Evolutionary conservation across 768 basidiomycete species (phyloP).

Genomic region (Heimioporus sp.): DNA sequence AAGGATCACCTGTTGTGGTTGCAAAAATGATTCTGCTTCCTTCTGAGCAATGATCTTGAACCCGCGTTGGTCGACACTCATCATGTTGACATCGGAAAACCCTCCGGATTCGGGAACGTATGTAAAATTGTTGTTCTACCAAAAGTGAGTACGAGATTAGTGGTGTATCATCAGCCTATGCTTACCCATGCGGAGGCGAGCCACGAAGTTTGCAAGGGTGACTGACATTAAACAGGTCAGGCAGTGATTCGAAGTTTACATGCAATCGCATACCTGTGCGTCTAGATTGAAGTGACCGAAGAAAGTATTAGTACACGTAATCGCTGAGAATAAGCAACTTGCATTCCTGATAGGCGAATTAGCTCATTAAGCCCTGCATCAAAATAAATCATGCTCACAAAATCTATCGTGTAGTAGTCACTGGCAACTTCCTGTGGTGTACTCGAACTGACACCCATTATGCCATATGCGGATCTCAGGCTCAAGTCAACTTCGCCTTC

Average conservation of each 20-base stretch:
- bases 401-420: slow-evolving; percentile 56
- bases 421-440: slow-evolving; percentile 47
- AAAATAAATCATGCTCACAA: slow-evolving; percentile 12
- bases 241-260: neutral
- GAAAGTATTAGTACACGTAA: slow-evolving; percentile 3
- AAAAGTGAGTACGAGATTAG: neutral
- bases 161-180: neutral
- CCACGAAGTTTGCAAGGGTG: slow-evolving; percentile 62
- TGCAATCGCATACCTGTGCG: slow-evolving; percentile 24
- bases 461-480: slow-evolving; percentile 50
- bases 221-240: slow-evolving; percentile 40
- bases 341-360: slow-evolving; percentile 25
- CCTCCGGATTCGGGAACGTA: slow-evolving; percentile 50
- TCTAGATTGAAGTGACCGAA: slow-evolving; percentile 6
- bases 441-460: slow-evolving; percentile 45
- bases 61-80: slow-evolving; percentile 64
- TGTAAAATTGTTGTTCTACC: slow-evolving; percentile 63
- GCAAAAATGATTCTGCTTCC: slow-evolving; percentile 56
- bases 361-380: neutral
- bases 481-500: slow-evolving; percentile 48
- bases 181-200: slow-evolving; percentile 63
- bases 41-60: slow-evolving; percentile 55
- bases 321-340: slow-evolving; percentile 1
- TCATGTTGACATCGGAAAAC: slow-evolving; percentile 51
- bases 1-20: slow-evolving; percentile 43